Percentiles rank a stretch among this genome's conserved stretches.
These are phyloP conservation scores for Chenopodium album DNA, from an alignment of 148 eudicot genomes.

Conservation along the genomic window DNA sequence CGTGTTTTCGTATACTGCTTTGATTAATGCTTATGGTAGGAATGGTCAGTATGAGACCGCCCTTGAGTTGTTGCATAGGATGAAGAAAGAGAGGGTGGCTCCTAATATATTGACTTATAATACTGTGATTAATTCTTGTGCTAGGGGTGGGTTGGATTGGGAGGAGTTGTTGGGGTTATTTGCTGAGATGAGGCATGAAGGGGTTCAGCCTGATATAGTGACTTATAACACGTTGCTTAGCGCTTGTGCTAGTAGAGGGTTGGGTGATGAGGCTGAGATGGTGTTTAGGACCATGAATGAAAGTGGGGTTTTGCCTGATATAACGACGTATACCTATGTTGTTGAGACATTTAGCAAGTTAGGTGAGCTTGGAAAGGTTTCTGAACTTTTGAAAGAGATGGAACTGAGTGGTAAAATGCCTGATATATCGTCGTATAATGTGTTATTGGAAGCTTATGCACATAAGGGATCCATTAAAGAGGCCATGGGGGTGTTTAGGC, in stretches of 20 bases:
- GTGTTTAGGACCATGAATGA: conserved; percentile 95
- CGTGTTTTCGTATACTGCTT: conserved; percentile 78
- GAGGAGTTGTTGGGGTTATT: conserved; percentile 87
- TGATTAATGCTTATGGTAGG: conserved; percentile 88
- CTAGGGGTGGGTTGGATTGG: conserved; percentile 90
- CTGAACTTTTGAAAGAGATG: conserved; percentile 71
- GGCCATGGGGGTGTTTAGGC: conserved; percentile 85
- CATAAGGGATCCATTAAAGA: conserved; percentile 64
- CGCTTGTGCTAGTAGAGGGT: conserved; percentile 77
- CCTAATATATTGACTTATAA: conserved; percentile 88
- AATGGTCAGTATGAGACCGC: conserved; percentile 74
- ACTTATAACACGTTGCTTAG: conserved; percentile 86
- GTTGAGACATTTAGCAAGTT: conserved; percentile 82
- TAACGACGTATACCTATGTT: conserved; percentile 67
- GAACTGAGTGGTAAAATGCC: conserved; percentile 78
- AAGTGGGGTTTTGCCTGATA: conserved; percentile 85
- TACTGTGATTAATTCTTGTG: conserved; percentile 84
- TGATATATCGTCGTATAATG: conserved; percentile 78
- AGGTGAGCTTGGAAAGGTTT: conserved; percentile 71
- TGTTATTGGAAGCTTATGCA: conserved; percentile 89
- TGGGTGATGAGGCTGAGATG: conserved; percentile 89
- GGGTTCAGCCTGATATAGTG: conserved; percentile 90
- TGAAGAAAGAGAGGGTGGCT: conserved; percentile 73
- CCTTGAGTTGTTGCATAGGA: conserved; percentile 60
- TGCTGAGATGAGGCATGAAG: conserved; percentile 96